Base-by-base conservation (phyloP, 495 filamentous ascomycete species). In the Niebla homalea region DNA sequence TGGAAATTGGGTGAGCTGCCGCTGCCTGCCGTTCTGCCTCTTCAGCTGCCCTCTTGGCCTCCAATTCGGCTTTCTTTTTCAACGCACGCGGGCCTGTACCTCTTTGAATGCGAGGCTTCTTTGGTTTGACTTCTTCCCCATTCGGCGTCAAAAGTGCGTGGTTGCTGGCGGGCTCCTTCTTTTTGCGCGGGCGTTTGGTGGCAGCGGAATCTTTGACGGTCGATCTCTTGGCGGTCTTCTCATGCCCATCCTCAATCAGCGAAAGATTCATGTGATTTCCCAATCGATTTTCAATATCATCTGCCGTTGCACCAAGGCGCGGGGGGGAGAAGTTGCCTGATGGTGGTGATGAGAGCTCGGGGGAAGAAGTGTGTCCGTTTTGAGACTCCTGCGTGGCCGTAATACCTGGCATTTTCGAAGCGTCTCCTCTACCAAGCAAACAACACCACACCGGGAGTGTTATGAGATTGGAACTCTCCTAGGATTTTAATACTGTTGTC, bases 31-130 rank as follows among this genome's bases (percentile, higher is more conserved):
- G 37, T 45, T 57, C 55, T 43, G 52, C 48, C 18, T 57, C 57
- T 26, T 51, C 49, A 0, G 61, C 50, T 43, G 60, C 50, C 42
- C 60, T 56, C 51, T 75, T 47, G 6, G 47, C 46, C 5, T 29
- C 69, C 45, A 70, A 55, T 57, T 71, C 73, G 40, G 46, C 45
- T 40, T 70, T 75, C 59, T 73, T 74, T 25, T 51, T 58, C 16
- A 21, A 52, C 1, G 47, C 50, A 36, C 42, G 60, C n/a, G 52
- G 47, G n/a, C 45, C 45, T 23, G 57, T 45, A 36, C 49, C 60
- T 46, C 44, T 43, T 8, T 46, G 42, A 37, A 51, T 59, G 39
- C 58, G 59, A 35, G 51, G 51, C 39, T 57, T 62, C 36, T 48
- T 47, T 14, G 38, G 47, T 52, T 70, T 65, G n/a, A 64, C 25